Evolutionary conservation across 2,329 filamentous ascomycete species (phyloP).

Genomic region (Fusarium sp.): DNA sequence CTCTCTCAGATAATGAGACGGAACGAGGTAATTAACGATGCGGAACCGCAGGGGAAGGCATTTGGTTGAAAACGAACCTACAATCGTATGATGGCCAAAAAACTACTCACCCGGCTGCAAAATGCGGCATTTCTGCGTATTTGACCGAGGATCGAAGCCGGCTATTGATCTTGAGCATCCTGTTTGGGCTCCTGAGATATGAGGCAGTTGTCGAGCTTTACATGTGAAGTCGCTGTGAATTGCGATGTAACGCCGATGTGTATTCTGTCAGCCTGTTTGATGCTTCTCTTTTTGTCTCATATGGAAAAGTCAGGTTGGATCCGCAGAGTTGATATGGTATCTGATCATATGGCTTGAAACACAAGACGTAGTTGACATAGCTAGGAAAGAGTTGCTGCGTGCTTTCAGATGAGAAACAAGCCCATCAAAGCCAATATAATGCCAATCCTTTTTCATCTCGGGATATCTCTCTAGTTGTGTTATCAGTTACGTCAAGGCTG

Average conservation of each 20-base stretch:
- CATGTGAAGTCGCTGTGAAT: neutral
- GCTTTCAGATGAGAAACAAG: neutral
- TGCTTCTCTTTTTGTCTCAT: neutral
- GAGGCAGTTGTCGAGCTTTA: neutral
- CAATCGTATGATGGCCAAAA: neutral
- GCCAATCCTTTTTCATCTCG: neutral
- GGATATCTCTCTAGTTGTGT: neutral
- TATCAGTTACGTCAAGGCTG: no score
- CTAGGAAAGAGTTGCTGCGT: neutral
- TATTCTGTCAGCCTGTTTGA: rapidly evolving
- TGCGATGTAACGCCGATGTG: neutral
- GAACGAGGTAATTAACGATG: neutral
- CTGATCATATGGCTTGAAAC: no score
- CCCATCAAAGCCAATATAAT: neutral
- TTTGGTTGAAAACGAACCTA: neutral
- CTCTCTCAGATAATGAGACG: no score
- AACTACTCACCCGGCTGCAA: neutral
- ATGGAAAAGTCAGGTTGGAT: neutral
- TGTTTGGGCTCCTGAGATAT: neutral
- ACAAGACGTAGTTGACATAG: neutral
- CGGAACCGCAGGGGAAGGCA: neutral
- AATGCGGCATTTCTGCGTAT: neutral
- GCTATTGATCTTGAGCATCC: neutral
- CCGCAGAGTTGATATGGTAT: no score
- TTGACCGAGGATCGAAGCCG: neutral